Evolutionary conservation across 1,139 yeast genomes (phyloP).

Genomic region (Scheffersomyces parashehatae): DNA sequence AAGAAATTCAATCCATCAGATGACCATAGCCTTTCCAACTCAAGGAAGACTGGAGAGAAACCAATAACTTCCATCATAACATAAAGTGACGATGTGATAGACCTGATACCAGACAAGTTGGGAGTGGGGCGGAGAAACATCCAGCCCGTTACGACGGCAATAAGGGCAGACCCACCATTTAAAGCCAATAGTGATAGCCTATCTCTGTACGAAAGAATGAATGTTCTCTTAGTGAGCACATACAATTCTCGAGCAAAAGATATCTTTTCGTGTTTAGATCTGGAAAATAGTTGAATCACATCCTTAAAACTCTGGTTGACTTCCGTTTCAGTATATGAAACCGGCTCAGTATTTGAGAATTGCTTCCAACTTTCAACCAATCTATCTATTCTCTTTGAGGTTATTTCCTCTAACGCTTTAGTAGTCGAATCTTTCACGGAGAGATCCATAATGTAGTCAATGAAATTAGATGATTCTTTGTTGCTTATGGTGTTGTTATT

Average conservation of each 20-base stretch:
- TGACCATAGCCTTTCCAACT: constrained; percentile 22
- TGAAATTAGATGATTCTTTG: constrained; percentile 5
- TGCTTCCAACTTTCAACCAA: constrained; percentile 19
- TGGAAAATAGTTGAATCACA: constrained; percentile 10
- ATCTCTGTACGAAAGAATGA: constrained; percentile 19
- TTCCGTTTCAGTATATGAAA: constrained; percentile 5
- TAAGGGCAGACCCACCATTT: constrained; percentile 17
- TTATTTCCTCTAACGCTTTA: constrained; percentile 14
- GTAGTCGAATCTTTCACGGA: constrained; percentile 23
- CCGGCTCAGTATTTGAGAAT: background rate
- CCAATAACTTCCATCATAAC: constrained; percentile 25
- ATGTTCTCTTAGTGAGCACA: constrained; percentile 20
- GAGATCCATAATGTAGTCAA: constrained; percentile 20
- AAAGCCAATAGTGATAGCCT: constrained; percentile 17
- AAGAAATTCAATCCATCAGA: constrained; percentile 22
- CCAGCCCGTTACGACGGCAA: constrained; percentile 23
- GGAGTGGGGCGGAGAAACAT: constrained; percentile 19
- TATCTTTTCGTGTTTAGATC: constrained; percentile 12
- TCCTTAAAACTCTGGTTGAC: constrained; percentile 9
- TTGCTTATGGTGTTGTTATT: constrained; percentile 2
- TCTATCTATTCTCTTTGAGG: constrained; percentile 13
- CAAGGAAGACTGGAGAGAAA: constrained; percentile 24
- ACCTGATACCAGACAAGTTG: constrained; percentile 21
- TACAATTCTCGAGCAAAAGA: constrained; percentile 18
- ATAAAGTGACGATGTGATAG: constrained; percentile 20